These are phyloP conservation scores for Kappamyces sp. DNA, from an alignment of 192 early-diverging fungal genomes.

Conservation along the genomic window DNA sequence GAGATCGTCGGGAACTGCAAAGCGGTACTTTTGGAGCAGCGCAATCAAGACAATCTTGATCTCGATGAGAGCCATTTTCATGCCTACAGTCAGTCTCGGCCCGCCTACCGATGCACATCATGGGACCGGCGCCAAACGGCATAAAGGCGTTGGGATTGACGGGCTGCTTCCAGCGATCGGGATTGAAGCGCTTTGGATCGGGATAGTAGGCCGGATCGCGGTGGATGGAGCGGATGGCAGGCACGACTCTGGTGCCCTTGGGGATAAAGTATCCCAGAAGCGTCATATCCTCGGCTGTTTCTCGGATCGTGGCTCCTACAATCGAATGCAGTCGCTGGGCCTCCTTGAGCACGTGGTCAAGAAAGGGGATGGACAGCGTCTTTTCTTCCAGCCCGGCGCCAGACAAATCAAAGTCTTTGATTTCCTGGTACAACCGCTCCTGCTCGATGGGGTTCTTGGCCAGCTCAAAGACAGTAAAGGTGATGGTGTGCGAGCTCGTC, in stretches of 20 bases:
- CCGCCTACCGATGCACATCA: not conserved
- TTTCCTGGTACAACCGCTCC: constrained; percentile 5
- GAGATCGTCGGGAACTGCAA: too few species aligned
- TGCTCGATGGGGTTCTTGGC: constrained; percentile 14
- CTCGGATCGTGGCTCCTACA: not conserved
- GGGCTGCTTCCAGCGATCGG: not conserved
- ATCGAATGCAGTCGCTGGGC: not conserved
- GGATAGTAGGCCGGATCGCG: not conserved
- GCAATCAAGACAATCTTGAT: not conserved
- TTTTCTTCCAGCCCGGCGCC: constrained; percentile 4
- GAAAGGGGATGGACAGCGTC: constrained; percentile 10
- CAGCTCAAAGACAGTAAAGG: constrained; percentile 21
- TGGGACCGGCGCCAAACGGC: constrained; percentile 3
- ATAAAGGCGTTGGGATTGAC: not conserved
- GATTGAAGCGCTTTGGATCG: not conserved
- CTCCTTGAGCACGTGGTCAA: constrained; percentile 2
- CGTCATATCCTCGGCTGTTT: not conserved
- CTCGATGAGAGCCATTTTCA: constrained; percentile 4
- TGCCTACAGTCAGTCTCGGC: not conserved
- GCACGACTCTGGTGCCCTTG: not conserved
- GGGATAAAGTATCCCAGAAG: not conserved
- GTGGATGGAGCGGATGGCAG: not conserved
- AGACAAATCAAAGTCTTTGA: constrained; percentile 1
- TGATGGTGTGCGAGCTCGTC: constrained; percentile 34
- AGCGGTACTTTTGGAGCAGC: too few species aligned